Evolutionary conservation across 495 filamentous ascomycete genomes (phyloP).

Genomic region (Neurospora sp.): DNA sequence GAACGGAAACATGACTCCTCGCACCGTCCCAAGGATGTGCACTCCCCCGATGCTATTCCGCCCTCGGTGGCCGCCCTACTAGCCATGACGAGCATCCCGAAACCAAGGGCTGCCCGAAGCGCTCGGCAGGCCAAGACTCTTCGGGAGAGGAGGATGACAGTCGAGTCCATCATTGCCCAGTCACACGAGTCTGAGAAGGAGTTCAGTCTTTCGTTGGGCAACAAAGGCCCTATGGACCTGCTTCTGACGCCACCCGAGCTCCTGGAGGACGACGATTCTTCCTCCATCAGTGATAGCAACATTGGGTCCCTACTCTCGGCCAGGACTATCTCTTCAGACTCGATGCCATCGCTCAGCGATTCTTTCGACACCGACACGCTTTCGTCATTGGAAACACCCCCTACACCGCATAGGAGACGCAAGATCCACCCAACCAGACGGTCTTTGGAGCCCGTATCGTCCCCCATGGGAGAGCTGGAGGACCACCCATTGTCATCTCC

Average conservation of each 20-base stretch:
- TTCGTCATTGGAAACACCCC: constrained; percentile 31
- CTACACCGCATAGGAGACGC: constrained; percentile 24
- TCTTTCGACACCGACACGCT: constrained; percentile 31
- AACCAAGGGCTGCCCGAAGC: constrained; percentile 25
- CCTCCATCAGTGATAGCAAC: constrained; percentile 34
- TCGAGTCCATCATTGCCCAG: constrained; percentile 39
- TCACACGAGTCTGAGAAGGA: constrained; percentile 42
- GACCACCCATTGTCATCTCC: constrained; percentile 39
- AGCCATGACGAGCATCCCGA: constrained; percentile 49
- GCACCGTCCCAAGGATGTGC: constrained; percentile 25
- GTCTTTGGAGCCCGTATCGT: constrained; percentile 34
- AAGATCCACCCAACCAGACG: constrained; percentile 29
- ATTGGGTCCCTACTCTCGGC: constrained; percentile 31
- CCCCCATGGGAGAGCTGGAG: constrained; percentile 27
- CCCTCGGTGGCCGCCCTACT: constrained; percentile 51
- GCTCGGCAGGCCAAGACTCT: constrained; percentile 11
- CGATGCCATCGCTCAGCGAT: constrained; percentile 35
- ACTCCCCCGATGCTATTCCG: constrained; percentile 42
- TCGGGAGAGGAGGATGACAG: constrained; percentile 33
- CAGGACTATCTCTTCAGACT: constrained; percentile 38
- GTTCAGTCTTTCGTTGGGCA: constrained; percentile 30
- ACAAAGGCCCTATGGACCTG: constrained; percentile 40
- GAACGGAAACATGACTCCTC: constrained; percentile 3
- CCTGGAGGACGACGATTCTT: constrained; percentile 34
- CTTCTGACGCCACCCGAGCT: constrained; percentile 47